Base-by-base conservation (phyloP, 2,329 filamentous ascomycete species). In the Beauveria sp. region DNA sequence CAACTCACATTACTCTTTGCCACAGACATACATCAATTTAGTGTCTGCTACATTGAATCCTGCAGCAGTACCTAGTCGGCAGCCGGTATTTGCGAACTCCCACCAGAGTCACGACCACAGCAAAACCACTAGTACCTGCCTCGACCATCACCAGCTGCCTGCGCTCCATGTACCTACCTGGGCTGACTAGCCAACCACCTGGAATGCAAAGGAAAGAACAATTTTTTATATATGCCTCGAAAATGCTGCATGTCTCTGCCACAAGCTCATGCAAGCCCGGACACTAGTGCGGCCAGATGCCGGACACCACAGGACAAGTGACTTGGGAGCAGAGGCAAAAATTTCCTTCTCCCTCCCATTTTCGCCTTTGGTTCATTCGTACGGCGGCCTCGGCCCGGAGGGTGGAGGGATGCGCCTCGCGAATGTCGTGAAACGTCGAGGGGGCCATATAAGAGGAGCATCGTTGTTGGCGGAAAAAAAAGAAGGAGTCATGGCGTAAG, bases 221-320 rank as follows among this genome's bases (percentile, higher is more conserved):
- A 16, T 37, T 37, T 16, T 34, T 34, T 37, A 18, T 14, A 20
- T 26, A 52, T 50, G 56, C 56, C 47, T 59, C 56, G 56, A 59
- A 37, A 37, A 22, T 28, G 34, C 46, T 59, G 56, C 56, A 52
- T 59, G 56, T 59, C 56, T 59, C 47, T 59, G 47, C 37, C 56
- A 52, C 56, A 51, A 26, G 46, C 47, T 48, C 47, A 44, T 59
- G 56, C 56, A 59, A 40, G 34, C 55, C 44, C 46, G 37, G 56
- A 40, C 56, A 52, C 56, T 59, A 59, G 47, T 59, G 56, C 56
- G 52, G 56, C 56, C n/a, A 52, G 40, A 30, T 52, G 56, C 56
- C 56, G 47, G 26, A 51, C 47, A 51, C 47, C 30, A 34, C 34
- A 37, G 34, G 5, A 37, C 34, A 37, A 37, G 34, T 37, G 34